phyloP scores from a whole-genome alignment of 495 filamentous ascomycete genomes.

The Aspergillus baeticus region DNA sequence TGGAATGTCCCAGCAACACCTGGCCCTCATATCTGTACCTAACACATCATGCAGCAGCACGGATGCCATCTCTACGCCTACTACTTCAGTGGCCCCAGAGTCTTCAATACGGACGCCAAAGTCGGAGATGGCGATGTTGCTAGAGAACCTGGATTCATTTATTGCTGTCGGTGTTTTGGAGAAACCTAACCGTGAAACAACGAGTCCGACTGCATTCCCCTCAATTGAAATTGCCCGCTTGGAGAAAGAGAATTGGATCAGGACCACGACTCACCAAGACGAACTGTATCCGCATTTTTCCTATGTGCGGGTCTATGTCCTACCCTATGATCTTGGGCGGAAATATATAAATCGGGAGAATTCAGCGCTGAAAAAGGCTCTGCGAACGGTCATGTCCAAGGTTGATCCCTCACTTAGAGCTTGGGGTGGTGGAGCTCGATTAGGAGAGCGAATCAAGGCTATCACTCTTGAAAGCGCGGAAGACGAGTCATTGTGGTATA shows the following conservation, averaged over 20 bases:
- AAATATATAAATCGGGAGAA: slow-evolving; percentile 43
- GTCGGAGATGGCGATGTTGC: background rate
- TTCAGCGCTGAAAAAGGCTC: slow-evolving; percentile 38
- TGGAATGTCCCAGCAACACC: background rate
- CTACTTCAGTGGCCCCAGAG: background rate
- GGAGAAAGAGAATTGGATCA: slow-evolving; percentile 35
- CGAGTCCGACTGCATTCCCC: slow-evolving; percentile 15
- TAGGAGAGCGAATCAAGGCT: slow-evolving; percentile 3
- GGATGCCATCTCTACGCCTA: background rate
- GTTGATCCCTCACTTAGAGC: slow-evolving; percentile 55
- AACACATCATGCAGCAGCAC: background rate
- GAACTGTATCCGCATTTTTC: slow-evolving; percentile 14
- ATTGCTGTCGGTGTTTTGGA: slow-evolving; percentile 24
- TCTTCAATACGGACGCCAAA: background rate
- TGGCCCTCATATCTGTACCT: background rate
- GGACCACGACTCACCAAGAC: slow-evolving; percentile 17
- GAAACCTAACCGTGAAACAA: background rate
- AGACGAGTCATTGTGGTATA: slow-evolving; percentile 68
- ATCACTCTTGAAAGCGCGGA: slow-evolving; percentile 27
- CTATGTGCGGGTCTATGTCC: slow-evolving; percentile 58
- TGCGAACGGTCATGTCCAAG: slow-evolving; percentile 49
- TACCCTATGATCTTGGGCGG: slow-evolving; percentile 65
- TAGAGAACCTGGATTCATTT: slow-evolving; percentile 14
- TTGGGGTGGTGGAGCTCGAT: slow-evolving; percentile 52
- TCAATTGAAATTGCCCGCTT: slow-evolving; percentile 24